Evolutionary conservation across 331 rosid species (phyloP).

Genomic region (Ulmus americana): DNA sequence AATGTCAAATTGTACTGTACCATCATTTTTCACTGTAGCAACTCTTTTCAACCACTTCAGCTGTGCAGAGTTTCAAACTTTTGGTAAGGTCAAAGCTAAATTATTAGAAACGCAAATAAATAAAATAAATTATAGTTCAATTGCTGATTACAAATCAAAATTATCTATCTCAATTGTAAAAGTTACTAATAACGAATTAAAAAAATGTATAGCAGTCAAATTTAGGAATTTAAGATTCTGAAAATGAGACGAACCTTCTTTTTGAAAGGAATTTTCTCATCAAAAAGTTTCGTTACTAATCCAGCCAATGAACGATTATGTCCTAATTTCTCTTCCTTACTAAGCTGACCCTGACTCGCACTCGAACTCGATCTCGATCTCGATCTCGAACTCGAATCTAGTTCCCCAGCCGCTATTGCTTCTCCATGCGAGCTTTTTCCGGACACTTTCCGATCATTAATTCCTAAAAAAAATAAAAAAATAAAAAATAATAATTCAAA

Average conservation of each 20-base stretch:
- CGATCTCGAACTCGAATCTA: conserved; percentile 19
- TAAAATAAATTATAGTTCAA: neutral
- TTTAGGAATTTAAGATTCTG: neutral
- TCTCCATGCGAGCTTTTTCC: conserved; percentile 18
- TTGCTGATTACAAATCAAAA: neutral
- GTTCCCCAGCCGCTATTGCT: conserved; percentile 11
- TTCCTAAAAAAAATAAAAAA: conserved; percentile 25
- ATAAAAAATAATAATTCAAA: neutral
- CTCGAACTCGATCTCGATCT: conserved; percentile 22
- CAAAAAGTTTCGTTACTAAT: conserved; percentile 33
- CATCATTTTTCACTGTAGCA: conserved; percentile 51
- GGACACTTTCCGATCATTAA: conserved; percentile 27
- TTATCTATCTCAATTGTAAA: neutral
- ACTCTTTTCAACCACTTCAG: conserved; percentile 44
- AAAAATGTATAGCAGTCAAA: neutral
- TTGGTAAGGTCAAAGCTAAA: neutral
- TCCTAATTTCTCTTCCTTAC: conserved; percentile 16
- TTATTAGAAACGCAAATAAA: neutral
- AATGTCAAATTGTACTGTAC: conserved; percentile 65
- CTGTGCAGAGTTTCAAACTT: conserved; percentile 37
- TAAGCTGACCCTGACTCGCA: conserved; percentile 14
- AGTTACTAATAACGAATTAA: neutral
- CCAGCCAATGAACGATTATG: conserved; percentile 24
- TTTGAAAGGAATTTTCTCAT: conserved; percentile 56
- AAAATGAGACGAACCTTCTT: conserved; percentile 51